A percentile compares a stretch with the other conserved stretches of the same genome.
phyloP scores from a whole-genome alignment of 345 rosid species.

The Angophora floribunda region DNA sequence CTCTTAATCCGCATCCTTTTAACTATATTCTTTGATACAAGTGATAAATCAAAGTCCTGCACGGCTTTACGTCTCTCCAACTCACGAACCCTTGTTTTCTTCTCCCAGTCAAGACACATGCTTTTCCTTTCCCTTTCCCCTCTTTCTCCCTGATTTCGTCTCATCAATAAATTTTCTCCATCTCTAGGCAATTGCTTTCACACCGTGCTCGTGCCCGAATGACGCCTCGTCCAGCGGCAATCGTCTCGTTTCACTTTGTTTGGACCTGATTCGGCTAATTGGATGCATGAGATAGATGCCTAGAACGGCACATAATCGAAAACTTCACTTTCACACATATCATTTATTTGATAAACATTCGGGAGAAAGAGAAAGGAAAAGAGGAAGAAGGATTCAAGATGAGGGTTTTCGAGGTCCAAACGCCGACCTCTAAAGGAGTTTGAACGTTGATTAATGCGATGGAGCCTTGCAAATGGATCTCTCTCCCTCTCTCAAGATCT shows the following conservation, averaged over 20 bases:
- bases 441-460: not conserved
- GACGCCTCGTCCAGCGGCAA: not conserved
- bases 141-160: not conserved
- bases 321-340: not conserved
- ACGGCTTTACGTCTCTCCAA: not conserved
- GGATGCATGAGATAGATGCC: not conserved
- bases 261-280: not conserved
- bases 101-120: not conserved
- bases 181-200: not conserved
- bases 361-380: not conserved
- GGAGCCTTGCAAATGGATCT: not conserved
- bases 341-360: not conserved
- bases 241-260: not conserved
- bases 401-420: not conserved
- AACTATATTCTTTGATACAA: not conserved
- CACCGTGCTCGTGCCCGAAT: not conserved
- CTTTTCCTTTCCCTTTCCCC: not conserved
- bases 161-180: not conserved
- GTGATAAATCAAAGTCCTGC: not conserved
- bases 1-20: not conserved
- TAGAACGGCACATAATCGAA: not conserved
- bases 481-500: not conserved
- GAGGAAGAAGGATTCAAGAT: not conserved
- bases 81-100: not conserved
- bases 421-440: not conserved